Percentiles rank a stretch among this genome's conserved stretches.
These are phyloP conservation scores for Moesziomyces sp. DNA, from an alignment of 1,284 basidiomycete genomes.

Conservation along the genomic window DNA sequence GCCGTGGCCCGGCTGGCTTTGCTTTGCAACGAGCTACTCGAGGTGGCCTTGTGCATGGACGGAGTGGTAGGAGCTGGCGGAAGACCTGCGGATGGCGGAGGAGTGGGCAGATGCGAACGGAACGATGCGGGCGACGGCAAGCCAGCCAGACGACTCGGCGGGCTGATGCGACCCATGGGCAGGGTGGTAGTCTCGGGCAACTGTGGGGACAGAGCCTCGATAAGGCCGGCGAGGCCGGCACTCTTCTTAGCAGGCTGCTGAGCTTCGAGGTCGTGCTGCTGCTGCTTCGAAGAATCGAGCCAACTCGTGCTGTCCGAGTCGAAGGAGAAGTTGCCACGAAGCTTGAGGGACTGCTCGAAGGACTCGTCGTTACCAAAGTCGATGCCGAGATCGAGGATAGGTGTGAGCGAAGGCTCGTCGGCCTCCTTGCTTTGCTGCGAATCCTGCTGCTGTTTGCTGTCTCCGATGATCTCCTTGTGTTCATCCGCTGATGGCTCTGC, in stretches of 20 bases:
- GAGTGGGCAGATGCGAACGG: conserved; percentile 32
- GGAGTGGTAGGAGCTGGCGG: conserved; percentile 32
- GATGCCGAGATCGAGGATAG: conserved; percentile 50
- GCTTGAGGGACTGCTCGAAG: conserved; percentile 32
- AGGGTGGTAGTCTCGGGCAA: conserved; percentile 29
- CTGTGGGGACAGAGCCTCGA: conserved; percentile 30
- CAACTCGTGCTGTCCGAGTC: conserved; percentile 12
- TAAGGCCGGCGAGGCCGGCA: conserved; percentile 28
- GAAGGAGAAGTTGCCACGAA: conserved; percentile 35
- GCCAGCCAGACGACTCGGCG: conserved; percentile 5
- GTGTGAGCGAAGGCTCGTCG: conserved; percentile 42
- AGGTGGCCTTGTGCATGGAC: conserved; percentile 30
- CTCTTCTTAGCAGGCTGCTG: conserved; percentile 11
- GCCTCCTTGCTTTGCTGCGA: conserved; percentile 12
- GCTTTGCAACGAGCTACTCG: conserved; percentile 34
- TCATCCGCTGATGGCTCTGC: conserved; percentile 11
- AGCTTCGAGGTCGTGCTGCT: background rate
- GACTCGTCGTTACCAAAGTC: conserved; percentile 37
- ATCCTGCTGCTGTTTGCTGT: background rate
- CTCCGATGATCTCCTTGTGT: background rate
- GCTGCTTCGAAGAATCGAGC: conserved; percentile 1
- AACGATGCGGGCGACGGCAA: conserved; percentile 14
- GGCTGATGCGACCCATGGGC: conserved; percentile 15
- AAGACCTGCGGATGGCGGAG: conserved; percentile 34
- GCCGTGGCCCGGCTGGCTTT: conserved; percentile 27